Base-by-base conservation (phyloP, 495 filamentous ascomycete genomes). In the Pseudevernia furfuracea region DNA sequence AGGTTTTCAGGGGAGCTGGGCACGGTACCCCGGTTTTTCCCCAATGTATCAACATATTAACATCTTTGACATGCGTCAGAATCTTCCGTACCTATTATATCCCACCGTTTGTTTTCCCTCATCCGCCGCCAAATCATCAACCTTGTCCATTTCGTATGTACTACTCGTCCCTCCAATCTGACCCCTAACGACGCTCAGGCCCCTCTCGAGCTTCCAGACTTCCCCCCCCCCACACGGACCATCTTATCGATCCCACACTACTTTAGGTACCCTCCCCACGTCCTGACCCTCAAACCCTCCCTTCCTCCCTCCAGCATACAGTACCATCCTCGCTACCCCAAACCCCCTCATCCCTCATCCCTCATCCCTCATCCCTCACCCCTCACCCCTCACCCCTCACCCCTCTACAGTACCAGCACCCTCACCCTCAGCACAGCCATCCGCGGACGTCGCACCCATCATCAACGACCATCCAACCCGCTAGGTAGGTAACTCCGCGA, bases 121-220 rank as follows among this genome's bases (percentile, higher is more conserved):
- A 34, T n/a, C 46, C 30, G n/a, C 34, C 34, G 59, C 59, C 59
- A 61, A 52, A 52, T 30, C 48, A 52, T 15, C 48, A 28, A 30
- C 48, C 48, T 25, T 25, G 46, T 49, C 46, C 46, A 49, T 52
- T 1, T 3, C n/a, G n/a, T n/a, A n/a, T n/a, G n/a, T n/a, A n/a
- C n/a, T n/a, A n/a, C n/a, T 2, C 30, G n/a, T 36, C 10, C 30
- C 59, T 14, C 14, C 21, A 52, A 38, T 17, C 30, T 43, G 21
- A 28, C 36, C 52, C 21, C n/a, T 3, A 12, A 15, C 28, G 23
- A 57, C 61, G 55, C 48, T 56, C 61, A 43, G 30, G 21, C 61
- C 48, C 38, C 44, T 37, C 39, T 32, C 49, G 19, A 53, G 23
- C 46, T 34, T 10, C 46, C 19, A 23, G 3, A 11, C 38, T 19